phyloP scores from a whole-genome alignment of 2,329 filamentous ascomycete genomes.

The Onygena corvina region DNA sequence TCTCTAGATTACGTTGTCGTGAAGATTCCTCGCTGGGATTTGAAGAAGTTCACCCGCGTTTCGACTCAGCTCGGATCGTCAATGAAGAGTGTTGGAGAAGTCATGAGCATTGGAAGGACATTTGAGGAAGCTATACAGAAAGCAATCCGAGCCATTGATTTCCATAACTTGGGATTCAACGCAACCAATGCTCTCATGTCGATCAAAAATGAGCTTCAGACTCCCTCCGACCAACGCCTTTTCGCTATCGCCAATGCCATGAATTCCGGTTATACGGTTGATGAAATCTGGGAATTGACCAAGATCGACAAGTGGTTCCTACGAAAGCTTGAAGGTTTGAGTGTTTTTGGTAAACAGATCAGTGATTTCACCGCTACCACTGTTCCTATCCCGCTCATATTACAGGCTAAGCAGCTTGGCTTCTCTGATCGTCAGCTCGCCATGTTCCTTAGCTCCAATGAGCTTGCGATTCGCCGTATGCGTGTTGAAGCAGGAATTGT shows the following conservation, averaged over 20 bases:
- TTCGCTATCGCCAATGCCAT: constrained; percentile 98
- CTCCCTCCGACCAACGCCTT: constrained; percentile 89
- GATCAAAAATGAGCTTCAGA: constrained; percentile 91
- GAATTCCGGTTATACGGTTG: constrained; percentile 82
- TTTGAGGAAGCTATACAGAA: constrained; percentile 99
- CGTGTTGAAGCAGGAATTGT: constrained; percentile 76
- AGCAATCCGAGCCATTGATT: constrained; percentile 89
- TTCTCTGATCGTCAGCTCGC: constrained; percentile 91
- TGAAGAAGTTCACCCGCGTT: constrained; percentile 97
- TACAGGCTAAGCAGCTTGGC: constrained; percentile 81
- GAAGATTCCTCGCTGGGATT: constrained; percentile 96
- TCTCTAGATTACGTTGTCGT: constrained; percentile 97
- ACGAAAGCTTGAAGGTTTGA: constrained; percentile 77
- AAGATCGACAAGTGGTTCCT: constrained; percentile 99
- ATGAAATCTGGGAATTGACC: constrained; percentile 97
- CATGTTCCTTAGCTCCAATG: constrained; percentile 88
- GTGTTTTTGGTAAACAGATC: constrained; percentile 76
- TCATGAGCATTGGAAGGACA: constrained; percentile 93
- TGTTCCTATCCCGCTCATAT: constrained; percentile 53
- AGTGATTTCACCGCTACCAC: constrained; percentile 55
- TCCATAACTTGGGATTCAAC: constrained; percentile 88
- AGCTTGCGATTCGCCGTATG: constrained; percentile 72
- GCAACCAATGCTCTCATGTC: constrained; percentile 87
- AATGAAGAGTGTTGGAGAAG: constrained; percentile 99
- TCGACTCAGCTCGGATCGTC: constrained; percentile 92